Evolutionary conservation across 345 rosid genomes (phyloP), one percentile per base, ranked within the genome.

Genomic region (Arabidopsis suecica): DNA sequence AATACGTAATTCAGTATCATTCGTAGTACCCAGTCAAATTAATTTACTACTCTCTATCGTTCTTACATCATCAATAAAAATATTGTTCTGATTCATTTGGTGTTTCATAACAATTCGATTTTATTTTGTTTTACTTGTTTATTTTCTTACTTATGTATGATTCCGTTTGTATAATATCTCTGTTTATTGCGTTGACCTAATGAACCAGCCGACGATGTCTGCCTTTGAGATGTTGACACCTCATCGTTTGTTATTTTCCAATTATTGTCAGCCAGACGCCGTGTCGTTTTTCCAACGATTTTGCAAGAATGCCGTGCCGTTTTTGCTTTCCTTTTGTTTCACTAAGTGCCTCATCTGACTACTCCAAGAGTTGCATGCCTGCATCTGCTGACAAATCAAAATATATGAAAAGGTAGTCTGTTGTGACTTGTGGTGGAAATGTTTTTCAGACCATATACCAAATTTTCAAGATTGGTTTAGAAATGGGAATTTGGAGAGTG

Each of bases 171-270:
- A 20, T 20, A 20, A 5, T 28, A 6, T 28, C 9, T 16, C 2
- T 47, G 25, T 9, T 65, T 48, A 55, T 44, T 44, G 38, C 48
- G 20, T 25, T 65, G 65, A 63, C 71, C 16, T 20, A 12, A 5
- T 44, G 16, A 54, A 44, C 20, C 3, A 54, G 37, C 20, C 22
- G 56, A 34, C 48, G 32, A 55, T 58, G 9, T 40, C 23, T 45
- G 22, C 40, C 58, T 13, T 6, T 34, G 5, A 30, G 14, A 44
- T 64, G 14, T 34, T 12, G 51, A 50, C 51, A 61, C 49, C 48
- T 34, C 51, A 72, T 51, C 44, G 22, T 61, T 61, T 50, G 66
- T 49, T 71, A 72, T 36, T n/a, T 37, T 71, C 13, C 61, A 37
- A 48, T 71, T 60, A 47, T 48, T 70, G 28, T 14, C 6, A 60